phyloP scores from a whole-genome alignment of 2,329 filamentous ascomycete genomes.

The Hymenoscyphus linearis region DNA sequence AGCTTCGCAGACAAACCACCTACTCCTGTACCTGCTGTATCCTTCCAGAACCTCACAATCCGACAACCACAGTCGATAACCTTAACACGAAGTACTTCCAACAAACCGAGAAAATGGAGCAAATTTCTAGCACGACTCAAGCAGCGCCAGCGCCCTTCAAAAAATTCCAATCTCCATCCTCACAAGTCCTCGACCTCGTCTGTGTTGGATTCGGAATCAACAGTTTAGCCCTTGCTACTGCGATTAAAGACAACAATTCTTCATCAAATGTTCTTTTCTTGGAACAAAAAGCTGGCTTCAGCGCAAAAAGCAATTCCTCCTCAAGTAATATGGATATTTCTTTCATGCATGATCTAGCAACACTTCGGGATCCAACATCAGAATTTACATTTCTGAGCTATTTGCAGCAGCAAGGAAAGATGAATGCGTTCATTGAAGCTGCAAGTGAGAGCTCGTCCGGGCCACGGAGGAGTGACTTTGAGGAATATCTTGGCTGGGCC shows the following conservation, averaged over 20 bases:
- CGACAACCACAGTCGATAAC: not conserved
- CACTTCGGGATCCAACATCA: conserved; percentile 57
- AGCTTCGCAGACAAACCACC: not conserved
- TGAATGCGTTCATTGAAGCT: conserved; percentile 39
- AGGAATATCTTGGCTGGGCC: conserved; percentile 66
- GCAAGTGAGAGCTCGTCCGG: conserved; percentile 37
- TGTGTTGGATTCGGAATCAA: conserved; percentile 65
- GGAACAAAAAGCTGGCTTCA: conserved; percentile 54
- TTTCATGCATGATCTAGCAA: conserved; percentile 66
- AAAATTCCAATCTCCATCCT: not conserved
- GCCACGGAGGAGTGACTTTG: conserved; percentile 59
- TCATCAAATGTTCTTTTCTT: conserved; percentile 54
- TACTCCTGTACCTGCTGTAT: not conserved
- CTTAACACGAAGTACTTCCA: not conserved
- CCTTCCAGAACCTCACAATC: not conserved
- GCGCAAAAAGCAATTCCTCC: not conserved
- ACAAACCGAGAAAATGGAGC: conserved; percentile 1
- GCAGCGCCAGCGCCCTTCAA: not conserved
- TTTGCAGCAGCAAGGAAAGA: conserved; percentile 54
- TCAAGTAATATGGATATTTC: conserved; percentile 66
- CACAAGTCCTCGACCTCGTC: conserved; percentile 44
- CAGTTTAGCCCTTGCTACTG: conserved; percentile 62
- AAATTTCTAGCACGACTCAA: not conserved
- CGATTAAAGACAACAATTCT: conserved; percentile 51
- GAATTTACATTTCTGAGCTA: conserved; percentile 68